Evolutionary conservation across 2,329 filamentous ascomycete species (phyloP).

Genomic region (Pseudopyricularia javanii): DNA sequence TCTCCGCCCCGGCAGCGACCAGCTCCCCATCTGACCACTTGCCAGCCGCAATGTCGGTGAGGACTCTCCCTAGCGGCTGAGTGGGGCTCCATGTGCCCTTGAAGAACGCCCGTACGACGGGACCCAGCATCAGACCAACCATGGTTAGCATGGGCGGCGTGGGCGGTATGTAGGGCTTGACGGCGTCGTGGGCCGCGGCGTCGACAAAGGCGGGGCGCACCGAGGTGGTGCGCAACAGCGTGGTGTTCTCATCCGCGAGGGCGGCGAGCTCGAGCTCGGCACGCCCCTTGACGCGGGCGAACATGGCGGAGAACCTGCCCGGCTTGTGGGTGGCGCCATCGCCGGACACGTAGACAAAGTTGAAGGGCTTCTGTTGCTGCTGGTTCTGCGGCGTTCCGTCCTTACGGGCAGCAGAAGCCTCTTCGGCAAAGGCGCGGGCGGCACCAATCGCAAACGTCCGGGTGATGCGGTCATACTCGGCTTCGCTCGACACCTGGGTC

Average conservation of each 20-base stretch:
- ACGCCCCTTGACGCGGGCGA: constrained; percentile 54
- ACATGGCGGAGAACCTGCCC: constrained; percentile 41
- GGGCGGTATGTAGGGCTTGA: constrained; percentile 27
- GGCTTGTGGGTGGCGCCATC: constrained; percentile 46
- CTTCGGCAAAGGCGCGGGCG: constrained; percentile 40
- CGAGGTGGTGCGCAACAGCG: constrained; percentile 39
- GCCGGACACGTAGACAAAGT: constrained; percentile 62
- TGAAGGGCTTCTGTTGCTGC: constrained; percentile 33
- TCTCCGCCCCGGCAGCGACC: constrained; percentile 17
- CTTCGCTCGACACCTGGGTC: constrained; percentile 38
- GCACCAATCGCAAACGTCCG: constrained; percentile 52
- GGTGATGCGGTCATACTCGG: constrained; percentile 56
- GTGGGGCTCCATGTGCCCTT: constrained; percentile 26
- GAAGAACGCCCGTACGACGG: constrained; percentile 11
- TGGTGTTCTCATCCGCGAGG: constrained; percentile 28
- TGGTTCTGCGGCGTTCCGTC: neutral
- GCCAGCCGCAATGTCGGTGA: constrained; percentile 33
- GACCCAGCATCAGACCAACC: constrained; percentile 9
- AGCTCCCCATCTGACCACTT: constrained; percentile 12
- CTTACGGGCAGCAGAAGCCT: neutral
- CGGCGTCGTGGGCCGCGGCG: constrained; percentile 21
- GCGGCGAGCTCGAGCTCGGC: constrained; percentile 47
- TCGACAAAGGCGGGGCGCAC: constrained; percentile 52
- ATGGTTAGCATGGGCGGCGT: constrained; percentile 8
- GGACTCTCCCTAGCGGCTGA: constrained; percentile 25